Evolutionary conservation across 306 rosid genomes (phyloP), one percentile per base, ranked within the genome.

Genomic region (Acmispon strigosus): DNA sequence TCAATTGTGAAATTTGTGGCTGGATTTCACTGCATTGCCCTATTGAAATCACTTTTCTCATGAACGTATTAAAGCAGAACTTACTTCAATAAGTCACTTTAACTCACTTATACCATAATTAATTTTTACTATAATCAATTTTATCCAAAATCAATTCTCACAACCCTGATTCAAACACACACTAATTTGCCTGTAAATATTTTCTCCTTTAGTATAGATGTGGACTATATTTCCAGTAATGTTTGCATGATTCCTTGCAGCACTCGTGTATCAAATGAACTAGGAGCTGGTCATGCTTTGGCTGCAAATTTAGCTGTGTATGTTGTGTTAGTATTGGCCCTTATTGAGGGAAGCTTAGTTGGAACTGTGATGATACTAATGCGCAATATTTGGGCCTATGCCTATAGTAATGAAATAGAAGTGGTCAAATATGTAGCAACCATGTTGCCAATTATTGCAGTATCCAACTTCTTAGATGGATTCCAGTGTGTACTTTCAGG

Each of bases 181-280:
- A 22, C 53, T n/a, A 18, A 17, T 39, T 50, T 67, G 11, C 24
- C 32, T 20, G 27, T 24, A 16, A 32, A 56, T 50, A 64, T 14
- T n/a, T 75, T 47, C 7, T 14, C 39, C 29, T 49, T 75, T 32
- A 0, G 7, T 47, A 15, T 45, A 3, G 7, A 10, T 36, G 10
- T 48, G 6, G 20, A 57, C 12, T 57, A 32, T 29, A 36, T 10
- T 14, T 55, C 6, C 2, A 8, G 0, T 62, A 6, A 52, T 17
- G 24, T 10, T 69, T 17, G 16, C 32, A n/a, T n/a, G n/a, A n/a
- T 59, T 20, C 16, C 50, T 41, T 73, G 60, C 75, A 86, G 94
- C 83, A 84, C 82, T 17, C 83, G 95, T 16, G 87, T 86, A 47
- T 88, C 96, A 19, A 90, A 88, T 64, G 95, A 90, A 81, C 75